Conservation (phyloP, 345 rosid species). For the Laguncularia racemosa region DNA sequence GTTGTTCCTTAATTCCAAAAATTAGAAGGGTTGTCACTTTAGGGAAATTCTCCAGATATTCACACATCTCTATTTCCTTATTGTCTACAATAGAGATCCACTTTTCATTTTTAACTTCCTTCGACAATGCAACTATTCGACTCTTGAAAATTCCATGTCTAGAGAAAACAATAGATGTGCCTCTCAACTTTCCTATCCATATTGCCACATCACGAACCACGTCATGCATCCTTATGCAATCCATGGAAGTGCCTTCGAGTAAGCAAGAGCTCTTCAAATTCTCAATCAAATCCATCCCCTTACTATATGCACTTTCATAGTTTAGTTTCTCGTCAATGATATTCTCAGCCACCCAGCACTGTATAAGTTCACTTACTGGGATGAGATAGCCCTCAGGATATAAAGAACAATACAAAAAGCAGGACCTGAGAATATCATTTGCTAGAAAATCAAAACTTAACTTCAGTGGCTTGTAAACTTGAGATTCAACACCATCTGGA, state of each 20-base stretch:
- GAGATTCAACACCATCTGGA: conserved; percentile 7
- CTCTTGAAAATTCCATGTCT: conserved; percentile 20
- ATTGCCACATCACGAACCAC: conserved; percentile 36
- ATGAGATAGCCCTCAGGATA: conserved; percentile 37
- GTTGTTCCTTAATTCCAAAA: conserved; percentile 24
- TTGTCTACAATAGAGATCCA: conserved; percentile 35
- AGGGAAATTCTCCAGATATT: conserved; percentile 10
- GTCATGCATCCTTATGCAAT: conserved; percentile 37
- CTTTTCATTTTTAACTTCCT: conserved; percentile 8
- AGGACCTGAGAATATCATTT: conserved; percentile 17
- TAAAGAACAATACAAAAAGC: conserved; percentile 38
- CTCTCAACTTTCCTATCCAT: conserved; percentile 27
- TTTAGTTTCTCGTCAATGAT: conserved; percentile 23
- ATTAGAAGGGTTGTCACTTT: conserved; percentile 22
- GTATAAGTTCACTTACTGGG: conserved; percentile 23
- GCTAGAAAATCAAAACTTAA: conserved; percentile 27
- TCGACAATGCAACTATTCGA: conserved; percentile 10
- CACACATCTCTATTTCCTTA: conserved; percentile 16
- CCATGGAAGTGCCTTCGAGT: conserved; percentile 25
- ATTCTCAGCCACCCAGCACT: conserved; percentile 38
- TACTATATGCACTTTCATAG: conserved; percentile 16
- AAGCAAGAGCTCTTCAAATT: conserved; percentile 34
- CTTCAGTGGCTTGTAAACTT: conserved; percentile 26
- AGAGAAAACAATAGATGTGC: conserved; percentile 23
- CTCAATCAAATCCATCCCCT: conserved; percentile 32